phyloP scores from a whole-genome alignment of 2,329 filamentous ascomycete genomes.

The Blumeria hordei region DNA sequence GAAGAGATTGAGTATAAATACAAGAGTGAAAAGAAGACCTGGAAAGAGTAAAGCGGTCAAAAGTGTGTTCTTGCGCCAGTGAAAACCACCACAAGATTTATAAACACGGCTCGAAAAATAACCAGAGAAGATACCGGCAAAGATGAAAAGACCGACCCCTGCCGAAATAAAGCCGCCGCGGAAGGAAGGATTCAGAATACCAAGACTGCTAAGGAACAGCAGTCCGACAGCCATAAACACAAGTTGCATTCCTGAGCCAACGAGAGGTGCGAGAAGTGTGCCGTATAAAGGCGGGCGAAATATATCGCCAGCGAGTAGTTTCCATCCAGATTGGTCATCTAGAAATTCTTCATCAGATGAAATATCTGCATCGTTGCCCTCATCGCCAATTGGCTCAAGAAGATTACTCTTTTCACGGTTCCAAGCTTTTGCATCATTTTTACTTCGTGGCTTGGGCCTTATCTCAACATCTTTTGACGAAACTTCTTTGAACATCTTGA shows the following conservation, averaged over 20 bases:
- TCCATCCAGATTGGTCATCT: slow-evolving; percentile 73
- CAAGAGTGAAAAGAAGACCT: slow-evolving; percentile 46
- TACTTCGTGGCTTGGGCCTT: slow-evolving; percentile 24
- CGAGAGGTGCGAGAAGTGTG: slow-evolving; percentile 50
- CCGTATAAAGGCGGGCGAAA: slow-evolving; percentile 52
- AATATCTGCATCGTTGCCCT: slow-evolving; percentile 25
- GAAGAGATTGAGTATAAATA: slow-evolving; percentile 68
- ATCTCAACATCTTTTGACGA: slow-evolving; percentile 41
- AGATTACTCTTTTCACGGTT: slow-evolving; percentile 31
- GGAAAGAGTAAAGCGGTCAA: slow-evolving; percentile 60
- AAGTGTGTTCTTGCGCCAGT: slow-evolving; percentile 53
- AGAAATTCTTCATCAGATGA: slow-evolving; percentile 46
- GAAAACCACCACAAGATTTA: slow-evolving; percentile 54
- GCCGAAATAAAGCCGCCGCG: slow-evolving; percentile 77
- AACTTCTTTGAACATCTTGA: slow-evolving; percentile 47
- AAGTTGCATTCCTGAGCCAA: slow-evolving; percentile 71
- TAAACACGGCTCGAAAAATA: slow-evolving; percentile 72
- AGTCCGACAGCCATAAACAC: slow-evolving; percentile 59
- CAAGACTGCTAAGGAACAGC: slow-evolving; percentile 47
- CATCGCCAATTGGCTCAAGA: slow-evolving; percentile 32
- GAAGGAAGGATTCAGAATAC: slow-evolving; percentile 65
- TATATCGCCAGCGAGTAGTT: slow-evolving; percentile 68
- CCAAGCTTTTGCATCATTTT: slow-evolving; percentile 20
- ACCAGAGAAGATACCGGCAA: slow-evolving; percentile 63
- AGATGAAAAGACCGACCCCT: slow-evolving; percentile 58